Evolutionary conservation across 768 basidiomycete species (phyloP), one percentile per base, ranked within the genome.

Genomic region (Heimioporus sp.): DNA sequence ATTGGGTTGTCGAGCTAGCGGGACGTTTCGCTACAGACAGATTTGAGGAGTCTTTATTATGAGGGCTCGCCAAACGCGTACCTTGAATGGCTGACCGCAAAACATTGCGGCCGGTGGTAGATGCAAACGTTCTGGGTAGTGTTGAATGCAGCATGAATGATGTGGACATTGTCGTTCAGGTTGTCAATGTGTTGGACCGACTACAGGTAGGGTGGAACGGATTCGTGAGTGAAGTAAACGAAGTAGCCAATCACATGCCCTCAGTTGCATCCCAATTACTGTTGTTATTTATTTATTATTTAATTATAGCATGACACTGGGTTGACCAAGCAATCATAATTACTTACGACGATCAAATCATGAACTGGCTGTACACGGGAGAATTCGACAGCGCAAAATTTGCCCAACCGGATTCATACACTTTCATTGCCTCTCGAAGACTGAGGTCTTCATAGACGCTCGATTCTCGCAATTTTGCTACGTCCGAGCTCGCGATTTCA

Each of bases 121-220:
- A 59, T 40, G 72, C 62, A 41, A 81, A 65, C 13, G 76, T 72
- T 52, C 70, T 76, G 46, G 76, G 72, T 19, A 82, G 57, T 6
- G 77, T 72, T 30, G 80, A 78, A 51, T 77, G 79, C 43, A 81
- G 69, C 43, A 80, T 61, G 58, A 77, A 71, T 48, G 74, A 72
- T 54, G 74, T 69, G 56, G 81, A 75, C 81, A 83, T 83, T 62
- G 68, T 65, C 11, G 51, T 34, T 10, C 43, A 36, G 19, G 5
- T 5, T 28, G 24, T 28, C 24, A 28, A 28, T 6, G 24, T 28
- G 24, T 28, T 28, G 24, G 24, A 28, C 24, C 24, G 6, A 28
- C 24, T 1, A 28, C 24, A 28, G 7, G 24, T 28, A 5, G 1
- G 24, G 24, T 28, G 24, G 24, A 28, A 28, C 24, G 24, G 24